Evolutionary conservation across 495 filamentous ascomycete genomes (phyloP).

Genomic region (Staphylotrichum longicolle): DNA sequence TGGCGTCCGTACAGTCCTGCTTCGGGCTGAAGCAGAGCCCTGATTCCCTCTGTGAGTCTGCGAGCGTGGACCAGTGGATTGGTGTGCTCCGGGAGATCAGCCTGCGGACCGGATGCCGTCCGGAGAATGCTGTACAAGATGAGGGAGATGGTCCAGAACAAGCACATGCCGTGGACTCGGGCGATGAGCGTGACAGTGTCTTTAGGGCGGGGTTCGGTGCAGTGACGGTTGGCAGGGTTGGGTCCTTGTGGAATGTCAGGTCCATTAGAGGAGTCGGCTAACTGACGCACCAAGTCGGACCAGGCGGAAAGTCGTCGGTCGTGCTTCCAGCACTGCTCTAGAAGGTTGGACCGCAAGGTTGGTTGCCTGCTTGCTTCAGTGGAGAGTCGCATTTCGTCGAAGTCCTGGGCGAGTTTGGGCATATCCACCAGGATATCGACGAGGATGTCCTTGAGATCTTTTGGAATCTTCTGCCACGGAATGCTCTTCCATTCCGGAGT

Average conservation of each 20-base stretch:
- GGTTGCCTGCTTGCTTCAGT: constrained; percentile 8
- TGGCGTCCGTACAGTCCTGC: constrained; percentile 16
- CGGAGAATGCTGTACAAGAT: constrained; percentile 17
- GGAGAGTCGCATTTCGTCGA: constrained; percentile 22
- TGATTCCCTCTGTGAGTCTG: not conserved
- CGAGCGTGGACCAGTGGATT: not conserved
- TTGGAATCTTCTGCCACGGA: constrained; percentile 29
- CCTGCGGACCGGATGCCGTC: not conserved
- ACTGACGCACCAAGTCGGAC: not conserved
- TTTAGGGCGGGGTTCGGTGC: not conserved
- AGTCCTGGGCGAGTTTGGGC: constrained; percentile 23
- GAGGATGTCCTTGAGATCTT: constrained; percentile 27
- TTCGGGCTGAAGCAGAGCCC: constrained; percentile 3
- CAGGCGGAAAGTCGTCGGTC: constrained; percentile 12
- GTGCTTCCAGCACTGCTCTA: constrained; percentile 5
- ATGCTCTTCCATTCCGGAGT: constrained; percentile 29
- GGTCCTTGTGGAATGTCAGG: not conserved
- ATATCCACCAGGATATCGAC: constrained; percentile 30
- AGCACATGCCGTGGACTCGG: constrained; percentile 18
- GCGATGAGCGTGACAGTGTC: constrained; percentile 13
- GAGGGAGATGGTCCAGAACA: constrained; percentile 13
- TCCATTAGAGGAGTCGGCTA: not conserved
- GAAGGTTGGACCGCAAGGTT: not conserved
- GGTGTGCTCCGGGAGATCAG: constrained; percentile 1
- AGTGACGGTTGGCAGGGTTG: not conserved